phyloP scores from a whole-genome alignment of 495 filamentous ascomycete genomes.

The Annulohypoxylon moriforme region DNA sequence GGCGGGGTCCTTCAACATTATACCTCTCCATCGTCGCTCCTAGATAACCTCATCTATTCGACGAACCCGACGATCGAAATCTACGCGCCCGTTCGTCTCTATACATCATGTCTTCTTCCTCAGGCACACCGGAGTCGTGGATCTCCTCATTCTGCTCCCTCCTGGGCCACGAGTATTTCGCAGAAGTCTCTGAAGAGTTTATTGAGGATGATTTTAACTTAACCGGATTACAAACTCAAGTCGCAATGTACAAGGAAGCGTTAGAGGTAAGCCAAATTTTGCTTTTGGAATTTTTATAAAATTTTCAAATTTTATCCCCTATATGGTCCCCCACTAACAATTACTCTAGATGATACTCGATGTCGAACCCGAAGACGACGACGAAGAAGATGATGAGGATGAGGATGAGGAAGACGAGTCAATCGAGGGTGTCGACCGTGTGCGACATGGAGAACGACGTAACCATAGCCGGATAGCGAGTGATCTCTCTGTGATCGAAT shows the following conservation, averaged over 20 bases:
- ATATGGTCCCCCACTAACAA: constrained; percentile 32
- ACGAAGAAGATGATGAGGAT: constrained; percentile 83
- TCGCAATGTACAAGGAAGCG: constrained; percentile 99
- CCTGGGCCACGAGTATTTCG: constrained; percentile 97
- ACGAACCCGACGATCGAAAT: background rate
- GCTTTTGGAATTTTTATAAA: background rate
- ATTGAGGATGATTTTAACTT: constrained; percentile 99
- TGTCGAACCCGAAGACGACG: constrained; percentile 94
- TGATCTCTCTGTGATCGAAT: constrained; percentile 94
- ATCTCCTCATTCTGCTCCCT: constrained; percentile 96
- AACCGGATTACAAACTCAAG: constrained; percentile 92
- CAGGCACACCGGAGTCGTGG: constrained; percentile 91
- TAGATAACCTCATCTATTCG: background rate
- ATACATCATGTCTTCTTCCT: constrained; percentile 73
- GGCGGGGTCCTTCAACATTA: constrained; percentile 24
- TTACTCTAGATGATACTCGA: constrained; percentile 91
- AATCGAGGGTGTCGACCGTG: constrained; percentile 72
- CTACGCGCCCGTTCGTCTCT: background rate
- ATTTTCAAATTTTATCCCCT: background rate
- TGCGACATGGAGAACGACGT: constrained; percentile 70
- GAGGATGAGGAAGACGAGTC: constrained; percentile 83
- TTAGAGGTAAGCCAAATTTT: constrained; percentile 57
- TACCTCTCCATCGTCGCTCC: constrained; percentile 9
- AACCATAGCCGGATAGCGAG: constrained; percentile 88
- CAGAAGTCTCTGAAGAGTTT: constrained; percentile 97